Base-by-base conservation (phyloP, 305 asterid species). In the Nicotiana rustica region DNA sequence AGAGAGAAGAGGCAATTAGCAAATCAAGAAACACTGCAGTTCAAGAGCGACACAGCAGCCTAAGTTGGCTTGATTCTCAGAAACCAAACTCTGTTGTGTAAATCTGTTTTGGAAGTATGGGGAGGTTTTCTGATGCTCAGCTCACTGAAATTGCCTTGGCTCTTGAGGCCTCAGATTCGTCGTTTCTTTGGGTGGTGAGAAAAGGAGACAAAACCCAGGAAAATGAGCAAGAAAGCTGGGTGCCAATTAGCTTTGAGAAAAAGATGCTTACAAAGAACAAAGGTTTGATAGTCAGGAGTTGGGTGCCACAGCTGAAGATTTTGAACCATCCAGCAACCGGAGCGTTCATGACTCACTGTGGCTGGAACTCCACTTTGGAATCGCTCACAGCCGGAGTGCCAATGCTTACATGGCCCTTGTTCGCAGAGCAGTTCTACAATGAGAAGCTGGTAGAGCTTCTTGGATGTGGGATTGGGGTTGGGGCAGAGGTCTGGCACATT, bases 41-140 rank as follows among this genome's bases (percentile, higher is more conserved):
- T 75, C 79, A 75, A 75, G 61, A 75, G 64, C 15, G 25, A 75
- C 25, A 75, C 19, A 21, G 83, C 83, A 85, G 89, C 75, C 7
- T 84, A 68, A 59, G 83, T 25, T 93, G 96, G 97, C 91, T 93
- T 5, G 78, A 79, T 33, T 69, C 91, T 6, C 88, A 88, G 84
- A 59, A 82, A 7, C 85, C 85, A 0, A 85, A 86, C 65, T 90
- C 97, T 1, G 95, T 92, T 6, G 84, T 93, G 4, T 92, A 90
- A 21, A 33, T 89, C 10, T 91, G 96, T 36, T 93, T 92, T n/a
- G 93, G 94, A 15, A 93, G 93, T 36, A 81, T 85, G 75, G 15
- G 88, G 1, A 68, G 80, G 4, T 87, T 89, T 5, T 81, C 86
- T 8, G 79, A 68, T 6, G 69, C 89, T 33, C 95, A 93, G 76